Conservation (phyloP, 2,329 filamentous ascomycete genomes). For the Xylariaceae sp. region DNA sequence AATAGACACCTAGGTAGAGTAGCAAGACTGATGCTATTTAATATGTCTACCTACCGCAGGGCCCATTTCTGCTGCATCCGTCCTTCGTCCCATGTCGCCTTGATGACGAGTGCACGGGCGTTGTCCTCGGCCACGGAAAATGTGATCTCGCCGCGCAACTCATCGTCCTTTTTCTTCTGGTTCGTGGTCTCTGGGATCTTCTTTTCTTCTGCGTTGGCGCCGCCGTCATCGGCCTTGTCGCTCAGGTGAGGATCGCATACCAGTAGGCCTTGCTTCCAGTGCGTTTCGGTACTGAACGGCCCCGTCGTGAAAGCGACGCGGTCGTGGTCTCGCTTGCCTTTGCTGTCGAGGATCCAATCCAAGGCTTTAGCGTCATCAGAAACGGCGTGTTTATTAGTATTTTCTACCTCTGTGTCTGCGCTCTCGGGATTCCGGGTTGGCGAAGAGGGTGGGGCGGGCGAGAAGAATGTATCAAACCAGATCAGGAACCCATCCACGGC, state of each 20-base stretch:
- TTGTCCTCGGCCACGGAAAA: constrained; percentile 74
- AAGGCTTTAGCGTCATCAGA: constrained; percentile 60
- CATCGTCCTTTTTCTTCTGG: constrained; percentile 58
- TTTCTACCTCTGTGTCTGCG: neutral
- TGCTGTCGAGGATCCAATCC: constrained; percentile 56
- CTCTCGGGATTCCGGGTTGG: neutral
- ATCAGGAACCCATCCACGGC: constrained; percentile 84
- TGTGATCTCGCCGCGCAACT: constrained; percentile 69
- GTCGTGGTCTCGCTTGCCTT: constrained; percentile 55
- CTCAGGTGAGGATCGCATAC: constrained; percentile 59
- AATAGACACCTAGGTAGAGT: too few relatives aligned
- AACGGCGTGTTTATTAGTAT: constrained; percentile 46
- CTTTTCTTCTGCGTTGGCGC: neutral
- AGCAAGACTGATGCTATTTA: neutral
- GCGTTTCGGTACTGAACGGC: constrained; percentile 75
- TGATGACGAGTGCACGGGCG: constrained; percentile 70
- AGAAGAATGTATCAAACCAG: constrained; percentile 96
- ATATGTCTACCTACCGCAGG: constrained; percentile 32
- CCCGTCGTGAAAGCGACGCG: constrained; percentile 89
- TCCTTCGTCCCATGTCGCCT: constrained; percentile 64
- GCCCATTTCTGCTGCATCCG: constrained; percentile 57
- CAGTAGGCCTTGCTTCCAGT: constrained; percentile 88
- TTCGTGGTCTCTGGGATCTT: neutral
- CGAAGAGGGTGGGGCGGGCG: constrained; percentile 49
- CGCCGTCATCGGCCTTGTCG: constrained; percentile 13